Conservation (phyloP, 306 rosid species). For the Oemleria cerasiformis region DNA sequence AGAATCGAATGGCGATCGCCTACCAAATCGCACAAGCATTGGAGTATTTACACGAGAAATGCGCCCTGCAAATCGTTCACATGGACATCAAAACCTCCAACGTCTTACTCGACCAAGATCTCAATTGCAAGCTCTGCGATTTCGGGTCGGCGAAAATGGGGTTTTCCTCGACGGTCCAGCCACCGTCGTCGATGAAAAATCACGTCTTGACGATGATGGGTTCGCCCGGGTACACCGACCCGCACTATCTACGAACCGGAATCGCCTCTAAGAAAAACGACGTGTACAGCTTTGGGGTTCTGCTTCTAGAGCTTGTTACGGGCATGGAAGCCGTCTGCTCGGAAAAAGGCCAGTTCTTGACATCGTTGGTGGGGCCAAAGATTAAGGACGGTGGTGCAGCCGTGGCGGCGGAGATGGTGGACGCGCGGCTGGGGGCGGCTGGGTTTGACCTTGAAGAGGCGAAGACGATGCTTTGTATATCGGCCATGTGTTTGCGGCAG, state of each 20-base stretch:
- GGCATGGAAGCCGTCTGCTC: constrained; percentile 44
- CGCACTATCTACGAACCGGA: constrained; percentile 48
- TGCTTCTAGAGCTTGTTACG: constrained; percentile 39
- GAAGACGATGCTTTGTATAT: constrained; percentile 19
- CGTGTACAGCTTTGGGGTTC: constrained; percentile 45
- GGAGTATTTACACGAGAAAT: constrained; percentile 40
- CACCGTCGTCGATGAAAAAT: not conserved
- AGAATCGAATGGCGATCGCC: constrained; percentile 36
- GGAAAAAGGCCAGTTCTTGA: constrained; percentile 26
- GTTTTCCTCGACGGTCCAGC: constrained; percentile 35
- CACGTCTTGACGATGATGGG: constrained; percentile 38
- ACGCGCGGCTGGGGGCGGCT: constrained; percentile 16
- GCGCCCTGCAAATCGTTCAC: constrained; percentile 42
- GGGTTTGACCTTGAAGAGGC: constrained; percentile 38
- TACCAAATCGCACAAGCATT: constrained; percentile 39
- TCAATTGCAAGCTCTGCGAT: constrained; percentile 47
- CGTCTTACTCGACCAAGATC: constrained; percentile 35
- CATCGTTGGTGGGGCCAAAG: constrained; percentile 12
- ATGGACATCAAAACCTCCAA: constrained; percentile 50
- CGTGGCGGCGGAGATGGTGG: constrained; percentile 24
- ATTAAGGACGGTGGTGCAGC: constrained; percentile 2
- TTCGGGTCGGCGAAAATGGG: constrained; percentile 54
- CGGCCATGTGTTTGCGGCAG: constrained; percentile 34
- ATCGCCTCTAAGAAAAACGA: constrained; percentile 56
- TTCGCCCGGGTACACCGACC: constrained; percentile 57